Evolutionary conservation across 768 basidiomycete genomes (phyloP), one percentile per base, ranked within the genome.

Genomic region (Dacryopinax primogenitus): DNA sequence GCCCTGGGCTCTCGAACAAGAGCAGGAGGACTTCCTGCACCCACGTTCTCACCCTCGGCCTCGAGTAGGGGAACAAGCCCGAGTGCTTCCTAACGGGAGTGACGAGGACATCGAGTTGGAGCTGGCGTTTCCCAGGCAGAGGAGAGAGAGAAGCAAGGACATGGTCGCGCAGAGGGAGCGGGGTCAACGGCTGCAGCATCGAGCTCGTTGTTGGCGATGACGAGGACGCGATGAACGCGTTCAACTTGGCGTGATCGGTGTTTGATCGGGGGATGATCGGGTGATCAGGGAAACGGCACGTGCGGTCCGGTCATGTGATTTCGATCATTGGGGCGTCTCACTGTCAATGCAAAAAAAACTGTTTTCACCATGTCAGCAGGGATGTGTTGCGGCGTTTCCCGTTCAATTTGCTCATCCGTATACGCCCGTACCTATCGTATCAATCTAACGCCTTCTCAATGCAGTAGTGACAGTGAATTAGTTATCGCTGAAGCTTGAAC

Each of bases 1-100:
- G 3, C 3, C 37, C 30, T 1, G 78, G 44, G 69, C 86, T 82
- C 69, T 91, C 84, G 0, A 87, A 84, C 64, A 92, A 78, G 26
- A 92, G 79, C 58, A 93, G 74, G 68, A 94, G 80, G 33, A 92
- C 77, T 67, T 94, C 86, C 69, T 92, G 87, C 34, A 89, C 74
- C 69, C 82, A 86, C 11, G 84, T 78, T 72, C 81, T 83, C 11
- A 86, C 85, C 4, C 83, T 80, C 12, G 84, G 85, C 45, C 72
- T 75, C 11, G 90, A 85, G 71, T 89, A 92, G 0, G 86, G 90
- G 73, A 84, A 97, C 18, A 96, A 75, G 0, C 80, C 78, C 1
- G 80, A 78, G 71, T 84, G 81, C 72, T 87, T 90, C 62, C 83
- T 78, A 11, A 87, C 84, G 0, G 84, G 75, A 1, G 89, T 84